Conservation (phyloP, 805 yeast species). For the Schizosaccharomyces lindneri region DNA sequence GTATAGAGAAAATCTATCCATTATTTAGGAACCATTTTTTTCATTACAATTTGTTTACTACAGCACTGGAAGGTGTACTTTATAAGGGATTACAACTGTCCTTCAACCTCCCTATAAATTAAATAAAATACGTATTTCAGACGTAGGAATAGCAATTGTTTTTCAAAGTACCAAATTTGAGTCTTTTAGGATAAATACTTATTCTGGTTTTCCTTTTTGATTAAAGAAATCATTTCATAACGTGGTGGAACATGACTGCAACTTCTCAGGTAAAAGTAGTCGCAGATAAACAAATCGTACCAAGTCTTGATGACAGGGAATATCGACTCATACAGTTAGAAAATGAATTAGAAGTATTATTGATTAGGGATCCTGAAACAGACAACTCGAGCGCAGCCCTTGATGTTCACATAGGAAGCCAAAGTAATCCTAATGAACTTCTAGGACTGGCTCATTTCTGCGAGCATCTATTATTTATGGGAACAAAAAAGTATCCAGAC, state of each 20-base stretch:
- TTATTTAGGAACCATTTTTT: no score
- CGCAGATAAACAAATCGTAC: background rate
- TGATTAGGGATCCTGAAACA: conserved; percentile 53
- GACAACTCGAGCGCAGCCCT: conserved; percentile 44
- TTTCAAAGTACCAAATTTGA: no score
- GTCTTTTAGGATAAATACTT: no score
- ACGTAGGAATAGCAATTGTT: no score
- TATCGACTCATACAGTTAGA: conserved; percentile 43
- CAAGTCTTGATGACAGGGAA: conserved; percentile 37
- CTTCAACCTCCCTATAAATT: no score
- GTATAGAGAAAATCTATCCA: no score
- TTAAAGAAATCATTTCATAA: background rate
- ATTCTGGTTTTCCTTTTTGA: background rate
- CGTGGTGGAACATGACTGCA: background rate
- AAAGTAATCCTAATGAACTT: conserved; percentile 41
- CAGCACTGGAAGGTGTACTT: no score
- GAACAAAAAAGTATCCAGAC: conserved; percentile 47
- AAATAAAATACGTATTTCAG: no score
- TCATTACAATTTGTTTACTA: no score
- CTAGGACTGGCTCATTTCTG: conserved; percentile 79
- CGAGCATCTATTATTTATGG: conserved; percentile 67
- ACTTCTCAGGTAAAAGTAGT: background rate
- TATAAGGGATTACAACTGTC: no score
- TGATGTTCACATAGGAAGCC: conserved; percentile 59
- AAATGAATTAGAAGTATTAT: conserved; percentile 42